Evolutionary conservation across 169 alveolate species (phyloP).

Genomic region (Eimeria necatrix): DNA sequence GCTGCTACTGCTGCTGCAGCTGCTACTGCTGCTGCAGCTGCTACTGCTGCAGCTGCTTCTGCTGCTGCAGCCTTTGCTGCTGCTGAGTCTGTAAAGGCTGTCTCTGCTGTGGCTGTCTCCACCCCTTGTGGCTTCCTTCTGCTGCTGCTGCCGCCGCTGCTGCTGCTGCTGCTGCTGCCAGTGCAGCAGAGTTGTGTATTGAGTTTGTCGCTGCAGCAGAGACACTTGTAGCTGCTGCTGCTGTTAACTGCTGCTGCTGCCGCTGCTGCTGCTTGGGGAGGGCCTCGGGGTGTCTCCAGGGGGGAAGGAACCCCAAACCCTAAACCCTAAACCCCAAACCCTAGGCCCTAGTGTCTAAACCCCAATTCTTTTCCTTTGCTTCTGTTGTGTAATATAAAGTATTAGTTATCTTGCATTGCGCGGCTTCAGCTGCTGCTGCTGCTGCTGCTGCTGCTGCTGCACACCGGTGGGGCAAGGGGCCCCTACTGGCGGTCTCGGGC

Average conservation of each 20-base stretch:
- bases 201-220: conserved; percentile 19
- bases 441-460: no score
- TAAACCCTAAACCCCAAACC: no score
- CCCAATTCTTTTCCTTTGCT: no score
- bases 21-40: neutral
- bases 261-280: neutral
- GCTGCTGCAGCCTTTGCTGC: conserved; percentile 36
- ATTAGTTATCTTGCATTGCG: no score
- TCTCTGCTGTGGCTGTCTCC: neutral
- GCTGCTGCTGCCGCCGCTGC: conserved; percentile 26
- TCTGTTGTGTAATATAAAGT: no score
- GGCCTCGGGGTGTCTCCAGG: neutral
- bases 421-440: no score
- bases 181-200: no score
- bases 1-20: neutral
- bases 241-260: neutral
- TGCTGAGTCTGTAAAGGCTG: neutral
- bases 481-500: no score
- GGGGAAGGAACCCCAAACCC: neutral
- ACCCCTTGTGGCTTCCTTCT: neutral
- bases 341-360: no score
- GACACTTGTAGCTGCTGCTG: neutral
- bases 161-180: neutral
- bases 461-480: no score
- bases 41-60: conserved; percentile 25